Evolutionary conservation across 1,284 basidiomycete species (phyloP).

Genomic region (Leccinum laetum): DNA sequence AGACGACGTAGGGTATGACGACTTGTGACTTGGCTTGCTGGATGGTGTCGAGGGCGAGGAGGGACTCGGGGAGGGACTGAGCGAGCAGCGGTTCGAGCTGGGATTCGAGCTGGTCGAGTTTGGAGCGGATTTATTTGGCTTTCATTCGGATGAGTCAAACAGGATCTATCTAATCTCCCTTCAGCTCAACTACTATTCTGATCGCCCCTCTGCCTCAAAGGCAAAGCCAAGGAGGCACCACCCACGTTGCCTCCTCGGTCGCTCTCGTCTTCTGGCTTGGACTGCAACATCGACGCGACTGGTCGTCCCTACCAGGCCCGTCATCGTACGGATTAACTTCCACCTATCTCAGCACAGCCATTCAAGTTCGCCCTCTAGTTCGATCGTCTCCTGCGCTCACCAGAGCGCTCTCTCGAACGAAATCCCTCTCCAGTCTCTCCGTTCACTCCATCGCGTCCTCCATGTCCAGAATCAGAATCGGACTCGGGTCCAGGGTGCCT

Average conservation of each 20-base stretch:
- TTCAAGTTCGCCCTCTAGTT: conserved; percentile 12
- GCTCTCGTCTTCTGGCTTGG: conserved; percentile 54
- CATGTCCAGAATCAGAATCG: conserved; percentile 47
- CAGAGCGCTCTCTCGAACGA: conserved; percentile 35
- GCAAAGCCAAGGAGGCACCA: conserved; percentile 29
- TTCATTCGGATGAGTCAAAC: no score
- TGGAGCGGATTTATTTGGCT: conserved; percentile 42
- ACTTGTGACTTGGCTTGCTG: conserved; percentile 62
- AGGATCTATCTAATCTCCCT: conserved; percentile 28
- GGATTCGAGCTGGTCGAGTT: conserved; percentile 64
- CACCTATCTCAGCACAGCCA: conserved; percentile 21
- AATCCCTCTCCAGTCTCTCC: conserved; percentile 59
- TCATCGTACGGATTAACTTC: conserved; percentile 53
- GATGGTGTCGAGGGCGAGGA: conserved; percentile 53
- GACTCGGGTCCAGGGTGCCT: conserved; percentile 42
- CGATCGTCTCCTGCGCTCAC: conserved; percentile 11
- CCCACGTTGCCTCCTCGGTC: conserved; percentile 64
- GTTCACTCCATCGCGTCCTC: conserved; percentile 45
- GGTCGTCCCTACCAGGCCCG: conserved; percentile 45
- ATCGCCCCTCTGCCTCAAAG: no score
- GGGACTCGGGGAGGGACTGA: conserved; percentile 63
- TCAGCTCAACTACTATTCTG: no score
- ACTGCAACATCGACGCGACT: conserved; percentile 39
- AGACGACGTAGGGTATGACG: conserved; percentile 73
- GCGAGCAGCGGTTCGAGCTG: conserved; percentile 62